Evolutionary conservation across 2,329 filamentous ascomycete genomes (phyloP), one percentile per base, ranked within the genome.

Genomic region (Aureobasidium sp.): DNA sequence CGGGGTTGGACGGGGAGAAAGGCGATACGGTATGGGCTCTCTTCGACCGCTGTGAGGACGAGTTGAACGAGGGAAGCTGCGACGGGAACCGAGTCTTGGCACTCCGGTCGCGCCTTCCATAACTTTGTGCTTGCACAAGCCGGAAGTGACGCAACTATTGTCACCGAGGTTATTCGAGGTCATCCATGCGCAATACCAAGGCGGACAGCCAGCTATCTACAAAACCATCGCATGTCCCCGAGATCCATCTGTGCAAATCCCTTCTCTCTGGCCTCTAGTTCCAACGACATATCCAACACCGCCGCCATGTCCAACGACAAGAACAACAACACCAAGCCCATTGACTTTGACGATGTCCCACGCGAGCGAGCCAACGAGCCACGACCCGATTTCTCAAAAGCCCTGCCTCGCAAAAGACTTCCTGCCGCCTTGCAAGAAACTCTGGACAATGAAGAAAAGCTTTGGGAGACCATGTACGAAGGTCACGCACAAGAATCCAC

Each of bases 401-500:
- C 76, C 19, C 72, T 79, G n/a, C 73, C 80, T 49, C 74, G 78
- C 61, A 77, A 78, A 68, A 77, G 76, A 64, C 78, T 86, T 15
- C 79, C 82, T n/a, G 74, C 76, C 53, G 76, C 79, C 35, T 72
- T 86, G 2, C 82, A 85, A 71, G 76, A 79, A 39, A 78, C 81
- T 2, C 74, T 85, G 8, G 80, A 86, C 66, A 75, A 76, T 60
- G 81, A 96, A 11, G 88, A 90, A 35, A 86, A 85, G 68, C 85
- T 91, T 69, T 89, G 90, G 74, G 88, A 91, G 63, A 84, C 90
- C 63, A 74, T 95, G 40, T 86, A 89, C 65, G 86, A 91, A 62
- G 89, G 90, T 75, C 86, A 87, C 70, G 84, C 82, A 15, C 82
- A 86, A 62, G 88, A 95, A 68, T 89, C 91, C 5, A 97, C 91